Evolutionary conservation across 768 basidiomycete species (phyloP).

Genomic region (Mycena latifolia): DNA sequence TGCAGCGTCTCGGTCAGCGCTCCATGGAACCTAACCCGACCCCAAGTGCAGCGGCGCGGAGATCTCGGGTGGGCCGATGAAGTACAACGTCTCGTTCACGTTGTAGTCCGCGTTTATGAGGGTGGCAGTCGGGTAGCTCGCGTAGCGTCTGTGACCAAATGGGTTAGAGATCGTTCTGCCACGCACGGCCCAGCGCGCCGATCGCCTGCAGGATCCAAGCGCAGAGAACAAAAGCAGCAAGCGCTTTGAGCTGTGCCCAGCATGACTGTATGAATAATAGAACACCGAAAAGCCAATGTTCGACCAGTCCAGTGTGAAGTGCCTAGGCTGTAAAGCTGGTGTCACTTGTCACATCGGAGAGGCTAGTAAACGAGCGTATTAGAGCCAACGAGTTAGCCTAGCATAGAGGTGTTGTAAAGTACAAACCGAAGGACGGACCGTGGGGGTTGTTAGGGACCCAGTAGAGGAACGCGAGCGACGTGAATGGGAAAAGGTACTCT

Average conservation of each 20-base stretch:
- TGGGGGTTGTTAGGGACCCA: too few species aligned
- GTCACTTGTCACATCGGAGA: too few species aligned
- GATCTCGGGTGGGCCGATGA: slow-evolving; percentile 41
- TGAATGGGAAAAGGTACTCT: too few species aligned
- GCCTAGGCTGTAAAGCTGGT: too few species aligned
- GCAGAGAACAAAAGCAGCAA: slow-evolving; percentile 37
- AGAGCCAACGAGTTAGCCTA: too few species aligned
- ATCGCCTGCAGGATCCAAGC: slow-evolving; percentile 41
- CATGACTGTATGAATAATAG: too few species aligned
- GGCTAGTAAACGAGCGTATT: too few species aligned
- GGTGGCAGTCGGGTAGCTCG: slow-evolving; percentile 35
- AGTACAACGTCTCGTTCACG: slow-evolving; percentile 35
- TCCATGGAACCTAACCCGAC: neutral
- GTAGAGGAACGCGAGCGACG: too few species aligned
- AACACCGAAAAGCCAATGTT: too few species aligned
- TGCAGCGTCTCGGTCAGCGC: neutral
- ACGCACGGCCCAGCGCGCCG: slow-evolving; percentile 38
- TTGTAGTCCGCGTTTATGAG: slow-evolving; percentile 38
- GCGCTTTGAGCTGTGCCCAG: slow-evolving; percentile 41
- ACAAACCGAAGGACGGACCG: too few species aligned
- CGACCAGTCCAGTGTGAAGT: too few species aligned
- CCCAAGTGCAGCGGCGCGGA: slow-evolving; percentile 41
- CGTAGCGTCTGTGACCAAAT: slow-evolving; percentile 36
- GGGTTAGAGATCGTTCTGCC: slow-evolving; percentile 38
- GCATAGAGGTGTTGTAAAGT: too few species aligned